These are phyloP conservation scores for Scortechinia acanthostroma DNA, from an alignment of 2,329 filamentous ascomycete genomes.

Conservation along the genomic window DNA sequence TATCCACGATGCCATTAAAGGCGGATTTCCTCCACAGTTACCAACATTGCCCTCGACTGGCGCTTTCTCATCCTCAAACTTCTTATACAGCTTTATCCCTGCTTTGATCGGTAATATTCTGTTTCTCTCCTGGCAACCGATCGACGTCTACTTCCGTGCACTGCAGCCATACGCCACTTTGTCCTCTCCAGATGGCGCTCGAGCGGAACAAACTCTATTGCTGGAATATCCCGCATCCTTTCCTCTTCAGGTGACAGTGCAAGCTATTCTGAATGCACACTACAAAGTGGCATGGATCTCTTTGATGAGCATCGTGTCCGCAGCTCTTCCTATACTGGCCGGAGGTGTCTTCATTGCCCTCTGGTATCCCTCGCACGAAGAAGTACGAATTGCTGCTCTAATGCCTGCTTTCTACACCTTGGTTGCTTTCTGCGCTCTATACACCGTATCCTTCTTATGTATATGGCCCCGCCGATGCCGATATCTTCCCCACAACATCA, in stretches of 20 bases:
- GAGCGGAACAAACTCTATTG: not conserved
- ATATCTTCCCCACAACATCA: not conserved
- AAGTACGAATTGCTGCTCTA: conserved; percentile 18
- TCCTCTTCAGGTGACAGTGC: not conserved
- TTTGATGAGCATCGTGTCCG: conserved; percentile 39
- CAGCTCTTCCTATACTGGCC: conserved; percentile 45
- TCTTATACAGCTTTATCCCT: conserved; percentile 58
- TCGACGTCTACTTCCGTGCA: conserved; percentile 52
- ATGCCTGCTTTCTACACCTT: not conserved
- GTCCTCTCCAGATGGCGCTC: conserved; percentile 34
- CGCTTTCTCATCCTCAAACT: conserved; percentile 56
- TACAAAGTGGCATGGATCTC: conserved; percentile 26
- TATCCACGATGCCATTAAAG: conserved; percentile 38
- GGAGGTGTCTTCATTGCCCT: conserved; percentile 57
- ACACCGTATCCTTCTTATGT: not conserved
- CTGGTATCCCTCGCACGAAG: conserved; percentile 35
- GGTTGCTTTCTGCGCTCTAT: not conserved
- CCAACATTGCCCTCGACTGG: conserved; percentile 33
- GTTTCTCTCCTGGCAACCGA: conserved; percentile 48
- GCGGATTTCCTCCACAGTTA: conserved; percentile 47
- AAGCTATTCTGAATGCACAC: not conserved
- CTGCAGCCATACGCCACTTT: conserved; percentile 49
- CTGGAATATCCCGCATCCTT: not conserved
- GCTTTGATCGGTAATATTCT: conserved; percentile 46
- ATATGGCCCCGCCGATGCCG: not conserved